Evolutionary conservation across 257 asterid species (phyloP).

Genomic region (Orobanche coerulescens): DNA sequence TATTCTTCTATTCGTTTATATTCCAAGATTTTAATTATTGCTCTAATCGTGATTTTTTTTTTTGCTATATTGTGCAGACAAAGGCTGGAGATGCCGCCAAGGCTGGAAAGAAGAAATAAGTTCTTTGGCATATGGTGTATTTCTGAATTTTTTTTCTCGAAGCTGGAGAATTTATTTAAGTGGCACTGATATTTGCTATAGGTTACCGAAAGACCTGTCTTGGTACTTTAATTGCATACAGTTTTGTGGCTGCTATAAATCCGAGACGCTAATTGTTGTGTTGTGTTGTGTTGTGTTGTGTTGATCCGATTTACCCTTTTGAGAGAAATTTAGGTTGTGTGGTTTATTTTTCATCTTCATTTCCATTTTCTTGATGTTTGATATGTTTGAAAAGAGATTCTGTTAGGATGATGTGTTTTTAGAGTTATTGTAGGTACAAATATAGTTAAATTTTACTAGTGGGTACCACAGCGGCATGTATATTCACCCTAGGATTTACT

Average conservation of each 20-base stretch:
- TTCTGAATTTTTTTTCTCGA: conserved; percentile 4
- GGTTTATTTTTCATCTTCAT: too few relatives aligned
- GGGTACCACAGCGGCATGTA: too few relatives aligned
- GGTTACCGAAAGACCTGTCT: conserved; percentile 8
- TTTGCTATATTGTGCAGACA: conserved; percentile 26
- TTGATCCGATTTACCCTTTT: too few relatives aligned
- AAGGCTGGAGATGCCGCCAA: conserved; percentile 55
- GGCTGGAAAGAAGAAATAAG: conserved; percentile 52
- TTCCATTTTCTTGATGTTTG: too few relatives aligned
- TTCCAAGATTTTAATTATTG: background rate
- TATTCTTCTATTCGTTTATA: background rate
- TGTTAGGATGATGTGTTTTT: too few relatives aligned
- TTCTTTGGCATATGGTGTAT: conserved; percentile 1
- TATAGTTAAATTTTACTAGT: too few relatives aligned
- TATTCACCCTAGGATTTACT: too few relatives aligned
- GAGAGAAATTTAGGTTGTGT: too few relatives aligned
- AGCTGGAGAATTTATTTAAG: conserved; percentile 7
- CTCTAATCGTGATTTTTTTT: background rate
- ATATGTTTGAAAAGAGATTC: too few relatives aligned
- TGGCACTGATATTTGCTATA: background rate
- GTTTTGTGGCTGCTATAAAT: conserved; percentile 3
- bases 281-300: too few relatives aligned
- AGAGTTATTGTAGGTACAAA: too few relatives aligned
- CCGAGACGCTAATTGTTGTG: too few relatives aligned
- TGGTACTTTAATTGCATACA: conserved; percentile 5